These are phyloP conservation scores for Dichotomocladium elegans DNA, from an alignment of 371 early-diverging fungal species.

Conservation along the genomic window DNA sequence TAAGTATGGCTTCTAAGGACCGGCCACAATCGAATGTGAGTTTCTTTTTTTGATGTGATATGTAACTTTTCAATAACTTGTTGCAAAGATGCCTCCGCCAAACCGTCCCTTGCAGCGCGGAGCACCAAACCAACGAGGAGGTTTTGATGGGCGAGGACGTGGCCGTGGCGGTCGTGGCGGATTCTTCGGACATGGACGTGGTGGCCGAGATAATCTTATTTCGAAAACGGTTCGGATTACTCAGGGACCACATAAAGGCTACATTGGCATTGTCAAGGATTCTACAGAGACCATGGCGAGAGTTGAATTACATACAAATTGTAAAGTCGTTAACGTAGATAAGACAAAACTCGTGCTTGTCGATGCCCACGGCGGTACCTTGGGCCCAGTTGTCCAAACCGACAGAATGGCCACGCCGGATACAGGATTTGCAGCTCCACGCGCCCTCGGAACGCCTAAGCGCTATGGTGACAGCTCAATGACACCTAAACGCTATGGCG, in stretches of 20 bases:
- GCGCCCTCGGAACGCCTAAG: constrained; percentile 26
- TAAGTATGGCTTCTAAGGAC: constrained; percentile 31
- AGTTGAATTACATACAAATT: constrained; percentile 94
- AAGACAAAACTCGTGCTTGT: constrained; percentile 67
- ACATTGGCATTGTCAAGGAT: constrained; percentile 95
- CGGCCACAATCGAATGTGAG: constrained; percentile 33
- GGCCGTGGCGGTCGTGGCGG: constrained; percentile 59
- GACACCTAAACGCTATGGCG: constrained; percentile 43
- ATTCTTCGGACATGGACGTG: constrained; percentile 59
- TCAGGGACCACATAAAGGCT: constrained; percentile 96
- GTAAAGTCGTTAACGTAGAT: constrained; percentile 73
- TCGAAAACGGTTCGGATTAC: constrained; percentile 87
- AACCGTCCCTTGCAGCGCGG: background rate
- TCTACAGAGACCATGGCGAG: constrained; percentile 73
- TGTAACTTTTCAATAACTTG: background rate
- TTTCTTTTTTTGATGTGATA: background rate
- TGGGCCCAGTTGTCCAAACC: constrained; percentile 39
- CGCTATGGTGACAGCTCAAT: constrained; percentile 44
- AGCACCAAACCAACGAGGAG: constrained; percentile 15
- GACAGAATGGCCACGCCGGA: background rate
- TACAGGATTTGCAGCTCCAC: constrained; percentile 4
- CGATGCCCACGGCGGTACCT: constrained; percentile 36
- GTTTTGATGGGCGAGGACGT: constrained; percentile 38
- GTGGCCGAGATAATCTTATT: constrained; percentile 79
- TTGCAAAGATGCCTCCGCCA: background rate